phyloP scores from a whole-genome alignment of 139 green algal species.

The Picochlorum costavermella region DNA sequence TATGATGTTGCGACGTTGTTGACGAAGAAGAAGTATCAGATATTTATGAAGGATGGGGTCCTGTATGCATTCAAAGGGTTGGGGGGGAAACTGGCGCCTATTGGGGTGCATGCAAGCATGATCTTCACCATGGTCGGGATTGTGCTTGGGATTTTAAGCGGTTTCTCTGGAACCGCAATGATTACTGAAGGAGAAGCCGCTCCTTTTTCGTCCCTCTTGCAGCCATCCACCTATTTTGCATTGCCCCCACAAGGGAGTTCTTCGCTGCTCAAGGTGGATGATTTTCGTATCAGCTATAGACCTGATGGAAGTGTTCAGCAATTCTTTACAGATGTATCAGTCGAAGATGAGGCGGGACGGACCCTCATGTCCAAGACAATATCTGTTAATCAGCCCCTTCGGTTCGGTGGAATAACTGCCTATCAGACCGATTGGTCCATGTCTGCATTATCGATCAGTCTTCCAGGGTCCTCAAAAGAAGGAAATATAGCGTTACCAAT shows the following conservation, averaged over 20 bases:
- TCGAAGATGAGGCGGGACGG: constrained; percentile 35
- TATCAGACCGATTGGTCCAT: constrained; percentile 94
- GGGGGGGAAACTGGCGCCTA: constrained; percentile 81
- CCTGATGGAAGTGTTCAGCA: constrained; percentile 78
- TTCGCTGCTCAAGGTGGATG: constrained; percentile 69
- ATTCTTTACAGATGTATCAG: constrained; percentile 78
- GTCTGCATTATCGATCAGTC: constrained; percentile 52
- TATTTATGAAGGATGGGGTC: constrained; percentile 68
- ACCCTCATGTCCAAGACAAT: constrained; percentile 37
- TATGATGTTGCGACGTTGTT: constrained; percentile 58
- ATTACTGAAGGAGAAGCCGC: constrained; percentile 44
- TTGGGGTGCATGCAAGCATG: constrained; percentile 90
- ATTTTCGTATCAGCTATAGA: constrained; percentile 90
- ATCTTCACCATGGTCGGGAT: constrained; percentile 78
- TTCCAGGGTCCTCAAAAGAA: constrained; percentile 16
- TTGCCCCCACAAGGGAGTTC: constrained; percentile 21
- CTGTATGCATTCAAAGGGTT: constrained; percentile 98
- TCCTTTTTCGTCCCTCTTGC: constrained; percentile 27
- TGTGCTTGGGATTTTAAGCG: constrained; percentile 69
- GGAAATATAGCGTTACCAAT: constrained; percentile 59
- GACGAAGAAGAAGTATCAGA: constrained; percentile 65
- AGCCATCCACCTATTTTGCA: constrained; percentile 18
- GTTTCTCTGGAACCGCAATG: constrained; percentile 72
- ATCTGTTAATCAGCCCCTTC: constrained; percentile 89
- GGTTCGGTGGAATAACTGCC: constrained; percentile 52